Evolutionary conservation across 345 rosid genomes (phyloP).

Genomic region (Eucalyptus microcorys): DNA sequence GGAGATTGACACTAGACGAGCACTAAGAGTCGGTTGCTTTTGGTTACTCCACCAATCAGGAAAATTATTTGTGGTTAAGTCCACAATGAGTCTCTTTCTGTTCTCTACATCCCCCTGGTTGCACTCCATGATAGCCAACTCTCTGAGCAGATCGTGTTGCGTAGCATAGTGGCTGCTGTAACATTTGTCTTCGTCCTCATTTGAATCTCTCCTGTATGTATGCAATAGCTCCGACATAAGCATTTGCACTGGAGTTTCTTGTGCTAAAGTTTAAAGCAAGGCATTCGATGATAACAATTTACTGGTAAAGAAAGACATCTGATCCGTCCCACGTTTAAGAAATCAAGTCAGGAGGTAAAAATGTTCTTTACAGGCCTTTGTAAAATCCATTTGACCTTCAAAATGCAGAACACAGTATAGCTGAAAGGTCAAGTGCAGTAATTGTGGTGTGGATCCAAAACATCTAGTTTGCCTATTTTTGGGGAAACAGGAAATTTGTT

Average conservation of each 20-base stretch:
- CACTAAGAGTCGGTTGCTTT: background rate
- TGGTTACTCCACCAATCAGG: slow-evolving; percentile 33
- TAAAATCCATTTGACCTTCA: too few relatives aligned
- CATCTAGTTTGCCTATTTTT: too few relatives aligned
- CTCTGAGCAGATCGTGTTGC: slow-evolving; percentile 37
- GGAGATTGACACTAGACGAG: slow-evolving; percentile 25
- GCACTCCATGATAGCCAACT: slow-evolving; percentile 21
- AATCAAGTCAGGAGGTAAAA: too few relatives aligned
- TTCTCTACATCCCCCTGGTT: background rate
- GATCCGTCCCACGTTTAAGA: too few relatives aligned
- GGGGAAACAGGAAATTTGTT: too few relatives aligned
- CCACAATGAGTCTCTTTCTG: slow-evolving; percentile 23
- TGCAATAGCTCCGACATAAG: background rate
- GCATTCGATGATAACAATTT: background rate
- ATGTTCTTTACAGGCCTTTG: too few relatives aligned
- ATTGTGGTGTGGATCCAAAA: background rate
- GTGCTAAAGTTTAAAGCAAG: background rate
- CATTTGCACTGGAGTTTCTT: background rate
- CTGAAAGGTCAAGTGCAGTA: background rate
- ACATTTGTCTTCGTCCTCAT: slow-evolving; percentile 7
- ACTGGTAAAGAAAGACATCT: too few relatives aligned
- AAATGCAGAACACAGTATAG: too few relatives aligned
- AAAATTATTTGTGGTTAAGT: slow-evolving; percentile 4
- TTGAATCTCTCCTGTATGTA: slow-evolving; percentile 15
- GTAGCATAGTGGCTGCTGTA: slow-evolving; percentile 21